Base-by-base conservation (phyloP, 768 basidiomycete species). In the Multifurca ochricompacta region DNA sequence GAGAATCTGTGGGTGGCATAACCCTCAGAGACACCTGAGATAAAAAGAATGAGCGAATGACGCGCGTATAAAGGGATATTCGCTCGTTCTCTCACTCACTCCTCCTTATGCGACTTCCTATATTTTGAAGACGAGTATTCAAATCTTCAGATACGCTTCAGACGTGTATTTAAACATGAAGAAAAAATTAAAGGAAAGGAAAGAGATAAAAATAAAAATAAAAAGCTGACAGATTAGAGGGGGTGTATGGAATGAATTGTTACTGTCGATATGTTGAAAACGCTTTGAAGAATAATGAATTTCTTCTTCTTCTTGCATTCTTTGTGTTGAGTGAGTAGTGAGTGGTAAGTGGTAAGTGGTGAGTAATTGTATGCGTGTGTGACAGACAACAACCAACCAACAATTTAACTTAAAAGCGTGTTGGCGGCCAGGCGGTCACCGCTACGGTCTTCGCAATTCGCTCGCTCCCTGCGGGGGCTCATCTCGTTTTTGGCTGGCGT, bases 81-180 rank as follows among this genome's bases (percentile, higher is more conserved):
- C n/a, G n/a, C n/a, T n/a, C n/a, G n/a, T n/a, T 28, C 31, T 39
- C 1, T n/a, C 48, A 52, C 76, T 64, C 65, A 86, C 84, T 74
- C 69, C 82, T 82, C 64, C 84, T 68, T 43, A 75, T 76, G 58
- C 83, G 80, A 60, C 79, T 69, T 47, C 78, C 79, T 27, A 82
- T 68, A 60, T 73, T 79, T 53, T 77, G 77, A 50, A 87, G 74
- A 51, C 70, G 73, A n/a, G 74, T 71, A 39, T 73, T 67, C 23
- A 83, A 67, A 46, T 84, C 82, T 48, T 72, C 67, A 28, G 75
- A 68, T 16, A 71, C 67, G 11, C 78, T 80, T 54, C 25, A n/a
- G 45, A 25, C 27, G 27, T 37, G 16, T 18, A 40, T 16, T 3
- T 28, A 30, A 21, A 32, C 34, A 35, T 50, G 25, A 21, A 27